A percentile compares a stretch with the other conserved stretches of the same genome.
These are phyloP conservation scores for Lentinula sp. DNA, from an alignment of 768 basidiomycete genomes.

Conservation along the genomic window DNA sequence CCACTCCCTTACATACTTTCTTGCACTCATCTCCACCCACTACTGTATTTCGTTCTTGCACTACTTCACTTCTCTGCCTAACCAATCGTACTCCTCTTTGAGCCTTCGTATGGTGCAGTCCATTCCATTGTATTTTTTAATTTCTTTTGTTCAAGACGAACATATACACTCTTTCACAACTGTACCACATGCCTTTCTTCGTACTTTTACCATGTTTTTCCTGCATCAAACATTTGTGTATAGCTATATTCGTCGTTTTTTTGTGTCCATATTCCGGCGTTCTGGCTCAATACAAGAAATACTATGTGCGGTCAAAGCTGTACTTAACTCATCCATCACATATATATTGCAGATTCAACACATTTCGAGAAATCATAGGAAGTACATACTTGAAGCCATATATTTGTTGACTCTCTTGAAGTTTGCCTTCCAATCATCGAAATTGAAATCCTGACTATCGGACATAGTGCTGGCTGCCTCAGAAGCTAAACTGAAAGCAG, in stretches of 20 bases:
- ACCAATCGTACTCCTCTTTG: background rate
- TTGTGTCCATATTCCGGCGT: too few species aligned
- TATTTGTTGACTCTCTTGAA: background rate
- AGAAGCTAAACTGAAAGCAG: background rate
- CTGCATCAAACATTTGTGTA: too few species aligned
- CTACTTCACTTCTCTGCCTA: background rate
- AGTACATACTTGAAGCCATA: background rate
- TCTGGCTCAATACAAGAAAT: too few species aligned
- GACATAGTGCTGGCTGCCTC: background rate
- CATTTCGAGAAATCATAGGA: background rate
- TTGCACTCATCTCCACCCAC: background rate
- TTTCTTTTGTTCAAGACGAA: background rate
- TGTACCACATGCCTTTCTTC: background rate
- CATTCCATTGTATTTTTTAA: background rate
- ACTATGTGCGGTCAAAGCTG: too few species aligned
- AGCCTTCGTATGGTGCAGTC: background rate
- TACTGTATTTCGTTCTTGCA: background rate
- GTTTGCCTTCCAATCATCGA: slow-evolving; percentile 4
- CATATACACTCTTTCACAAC: background rate
- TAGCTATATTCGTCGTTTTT: too few species aligned
- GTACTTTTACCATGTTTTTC: background rate
- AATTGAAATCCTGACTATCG: background rate
- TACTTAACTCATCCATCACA: too few species aligned
- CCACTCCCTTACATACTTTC: background rate
- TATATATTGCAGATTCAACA: too few species aligned